Evolutionary conservation across 345 rosid species (phyloP).

Genomic region (Bruguiera sexangula): DNA sequence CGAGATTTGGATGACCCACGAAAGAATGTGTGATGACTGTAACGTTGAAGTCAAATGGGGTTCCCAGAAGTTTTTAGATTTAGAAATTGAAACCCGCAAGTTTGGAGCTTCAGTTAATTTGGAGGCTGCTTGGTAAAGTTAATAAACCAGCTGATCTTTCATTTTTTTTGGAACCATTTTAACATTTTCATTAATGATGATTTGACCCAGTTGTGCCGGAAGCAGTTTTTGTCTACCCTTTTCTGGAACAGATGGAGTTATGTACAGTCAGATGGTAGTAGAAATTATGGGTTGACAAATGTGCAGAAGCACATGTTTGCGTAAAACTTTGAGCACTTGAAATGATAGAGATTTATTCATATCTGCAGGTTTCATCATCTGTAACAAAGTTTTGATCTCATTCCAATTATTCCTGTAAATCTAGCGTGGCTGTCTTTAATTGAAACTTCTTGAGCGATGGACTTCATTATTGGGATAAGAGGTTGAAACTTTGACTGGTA

Average conservation of each 20-base stretch:
- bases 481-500: neutral
- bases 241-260: too few species aligned
- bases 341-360: neutral
- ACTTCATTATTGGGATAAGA: neutral
- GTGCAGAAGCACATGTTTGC: too few species aligned
- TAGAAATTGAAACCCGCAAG: neutral
- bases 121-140: neutral
- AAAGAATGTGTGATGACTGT: neutral
- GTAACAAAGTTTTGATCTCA: neutral
- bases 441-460: neutral
- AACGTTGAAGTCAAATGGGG: neutral
- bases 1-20: neutral
- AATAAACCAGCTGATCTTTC: neutral
- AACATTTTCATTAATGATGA: neutral
- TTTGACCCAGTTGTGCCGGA: too few species aligned
- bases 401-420: neutral
- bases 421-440: neutral
- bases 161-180: slow-evolving; percentile 5
- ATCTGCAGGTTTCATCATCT: neutral
- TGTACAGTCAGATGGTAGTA: too few species aligned
- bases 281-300: too few species aligned
- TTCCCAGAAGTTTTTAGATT: neutral
- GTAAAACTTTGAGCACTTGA: neutral
- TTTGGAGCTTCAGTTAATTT: slow-evolving; percentile 5
- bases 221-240: too few species aligned